Conservation (phyloP, 805 yeast genomes). For the Kodamaea hsintzibuensis region DNA sequence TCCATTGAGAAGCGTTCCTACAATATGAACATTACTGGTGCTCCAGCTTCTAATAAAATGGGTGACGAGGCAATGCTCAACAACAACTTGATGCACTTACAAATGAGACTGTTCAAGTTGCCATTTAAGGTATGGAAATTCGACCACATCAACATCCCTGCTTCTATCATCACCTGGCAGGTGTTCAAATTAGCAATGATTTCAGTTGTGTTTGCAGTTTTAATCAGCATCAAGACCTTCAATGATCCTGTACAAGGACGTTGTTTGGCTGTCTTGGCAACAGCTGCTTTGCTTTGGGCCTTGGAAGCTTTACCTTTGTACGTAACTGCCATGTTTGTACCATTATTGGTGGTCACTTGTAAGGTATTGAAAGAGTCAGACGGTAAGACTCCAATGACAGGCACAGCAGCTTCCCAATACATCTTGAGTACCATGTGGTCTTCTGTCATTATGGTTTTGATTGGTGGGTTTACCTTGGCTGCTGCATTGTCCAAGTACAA, state of each 20-base stretch:
- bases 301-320: constrained; percentile 52
- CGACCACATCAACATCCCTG: constrained; percentile 38
- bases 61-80: constrained; percentile 19
- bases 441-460: constrained; percentile 81
- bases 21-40: constrained; percentile 26
- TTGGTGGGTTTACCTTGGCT: constrained; percentile 95
- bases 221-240: constrained; percentile 58
- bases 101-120: constrained; percentile 18
- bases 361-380: constrained; percentile 49
- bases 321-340: constrained; percentile 50
- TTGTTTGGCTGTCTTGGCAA: constrained; percentile 67
- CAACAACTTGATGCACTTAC: constrained; percentile 20
- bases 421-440: constrained; percentile 93
- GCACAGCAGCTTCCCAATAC: constrained; percentile 72
- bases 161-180: constrained; percentile 47
- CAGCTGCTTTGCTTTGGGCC: constrained; percentile 54
- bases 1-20: constrained; percentile 50
- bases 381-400: constrained; percentile 49
- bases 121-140: constrained; percentile 16
- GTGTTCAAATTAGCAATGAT: constrained; percentile 50
- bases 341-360: constrained; percentile 47
- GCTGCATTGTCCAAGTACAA: constrained; percentile 92
- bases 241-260: constrained; percentile 65
- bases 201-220: constrained; percentile 51
- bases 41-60: constrained; percentile 21